Percentiles rank a stretch among this genome's conserved stretches.
Evolutionary conservation across 345 rosid genomes (phyloP).

Genomic region (Populus deltoides): DNA sequence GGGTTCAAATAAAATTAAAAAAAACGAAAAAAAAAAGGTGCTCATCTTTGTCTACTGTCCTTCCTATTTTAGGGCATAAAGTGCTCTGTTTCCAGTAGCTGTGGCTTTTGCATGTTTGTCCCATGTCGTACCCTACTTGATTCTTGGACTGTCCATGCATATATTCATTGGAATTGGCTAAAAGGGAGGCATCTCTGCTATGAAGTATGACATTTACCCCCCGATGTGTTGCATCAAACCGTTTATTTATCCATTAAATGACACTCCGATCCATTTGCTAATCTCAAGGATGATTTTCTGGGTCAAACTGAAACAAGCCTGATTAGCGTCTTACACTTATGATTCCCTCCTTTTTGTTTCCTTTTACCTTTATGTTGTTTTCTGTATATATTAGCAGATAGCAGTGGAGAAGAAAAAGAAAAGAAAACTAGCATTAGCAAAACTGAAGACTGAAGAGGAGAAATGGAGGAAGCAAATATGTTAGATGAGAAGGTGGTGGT

Average conservation of each 20-base stretch:
- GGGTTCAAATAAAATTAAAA: not conserved
- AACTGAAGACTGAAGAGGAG: not conserved
- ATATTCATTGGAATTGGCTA: not conserved
- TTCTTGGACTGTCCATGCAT: not conserved
- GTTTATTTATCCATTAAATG: not conserved
- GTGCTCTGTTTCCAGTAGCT: not conserved
- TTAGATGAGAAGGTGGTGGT: constrained; percentile 9
- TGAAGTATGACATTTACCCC: not conserved
- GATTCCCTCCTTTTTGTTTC: not conserved
- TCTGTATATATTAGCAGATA: too few species aligned
- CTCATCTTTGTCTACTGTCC: not conserved
- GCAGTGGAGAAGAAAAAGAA: not conserved
- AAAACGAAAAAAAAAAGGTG: not conserved
- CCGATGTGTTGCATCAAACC: not conserved
- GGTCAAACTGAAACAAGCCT: not conserved
- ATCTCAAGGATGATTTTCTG: not conserved
- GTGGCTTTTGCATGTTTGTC: constrained; percentile 7
- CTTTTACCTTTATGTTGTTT: not conserved
- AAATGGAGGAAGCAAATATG: constrained; percentile 6
- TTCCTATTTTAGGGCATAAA: not conserved
- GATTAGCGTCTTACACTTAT: not conserved
- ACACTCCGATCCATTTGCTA: not conserved
- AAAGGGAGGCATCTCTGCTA: not conserved
- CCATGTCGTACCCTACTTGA: not conserved
- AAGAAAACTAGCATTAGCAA: not conserved